Conservation (phyloP, 768 basidiomycete species). For the Suillus fuscotomentosus region DNA sequence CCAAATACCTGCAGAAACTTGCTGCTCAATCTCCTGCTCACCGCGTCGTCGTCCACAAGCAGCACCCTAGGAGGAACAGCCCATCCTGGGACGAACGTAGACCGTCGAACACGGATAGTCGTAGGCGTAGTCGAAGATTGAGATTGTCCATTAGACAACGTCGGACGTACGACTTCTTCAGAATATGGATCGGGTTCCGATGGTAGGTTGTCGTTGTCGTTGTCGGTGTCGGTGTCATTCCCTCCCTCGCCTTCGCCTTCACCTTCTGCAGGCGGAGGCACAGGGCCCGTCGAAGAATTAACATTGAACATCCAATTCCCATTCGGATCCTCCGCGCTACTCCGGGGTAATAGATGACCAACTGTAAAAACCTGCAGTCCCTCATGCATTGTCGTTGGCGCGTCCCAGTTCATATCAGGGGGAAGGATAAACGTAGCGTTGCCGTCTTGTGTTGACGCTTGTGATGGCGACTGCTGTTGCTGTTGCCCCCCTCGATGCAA, state of each 20-base stretch:
- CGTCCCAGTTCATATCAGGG: conserved; percentile 23
- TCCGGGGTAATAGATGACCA: conserved; percentile 69
- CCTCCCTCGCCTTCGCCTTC: conserved; percentile 19
- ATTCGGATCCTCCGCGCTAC: conserved; percentile 45
- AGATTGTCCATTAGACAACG: conserved; percentile 25
- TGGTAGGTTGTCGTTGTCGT: conserved; percentile 17
- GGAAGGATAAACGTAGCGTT: conserved; percentile 29
- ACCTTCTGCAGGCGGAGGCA: conserved; percentile 16
- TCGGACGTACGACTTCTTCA: conserved; percentile 42
- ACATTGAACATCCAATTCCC: conserved; percentile 63
- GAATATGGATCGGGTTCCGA: conserved; percentile 25
- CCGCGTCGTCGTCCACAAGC: conserved; percentile 94
- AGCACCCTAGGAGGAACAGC: conserved; percentile 88
- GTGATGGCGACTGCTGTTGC: conserved; percentile 12
- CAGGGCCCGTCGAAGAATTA: conserved; percentile 12
- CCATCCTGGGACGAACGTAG: conserved; percentile 88
- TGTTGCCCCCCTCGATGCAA: conserved; percentile 16
- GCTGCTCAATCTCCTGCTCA: conserved; percentile 82
- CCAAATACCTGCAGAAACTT: conserved; percentile 97
- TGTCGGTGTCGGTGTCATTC: conserved; percentile 19
- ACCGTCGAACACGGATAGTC: conserved; percentile 61
- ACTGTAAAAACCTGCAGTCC: conserved; percentile 81
- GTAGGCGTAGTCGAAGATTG: conserved; percentile 14
- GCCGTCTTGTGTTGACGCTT: conserved; percentile 21
- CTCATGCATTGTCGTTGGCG: conserved; percentile 43